phyloP scores from a whole-genome alignment of 805 yeast species.

The Starmerella davenportii region DNA sequence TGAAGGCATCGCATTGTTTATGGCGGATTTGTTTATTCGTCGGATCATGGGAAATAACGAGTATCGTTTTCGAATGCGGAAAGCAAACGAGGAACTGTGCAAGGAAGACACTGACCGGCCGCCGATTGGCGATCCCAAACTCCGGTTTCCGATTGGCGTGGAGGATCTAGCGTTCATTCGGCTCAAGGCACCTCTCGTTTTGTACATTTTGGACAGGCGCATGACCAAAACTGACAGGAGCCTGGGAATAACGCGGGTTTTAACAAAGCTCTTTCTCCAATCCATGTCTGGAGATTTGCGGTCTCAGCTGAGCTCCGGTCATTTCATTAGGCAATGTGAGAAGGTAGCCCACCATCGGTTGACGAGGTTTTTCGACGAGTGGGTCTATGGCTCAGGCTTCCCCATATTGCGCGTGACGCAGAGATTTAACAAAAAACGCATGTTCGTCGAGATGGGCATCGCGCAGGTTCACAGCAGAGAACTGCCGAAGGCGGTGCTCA shows the following conservation, averaged over 20 bases:
- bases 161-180: slow-evolving; percentile 50
- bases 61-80: slow-evolving; percentile 51
- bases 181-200: slow-evolving; percentile 69
- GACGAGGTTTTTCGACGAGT: slow-evolving; percentile 72
- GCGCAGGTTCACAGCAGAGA: slow-evolving; percentile 57
- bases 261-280: slow-evolving; percentile 79
- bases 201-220: slow-evolving; percentile 69
- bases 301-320: slow-evolving; percentile 59
- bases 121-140: slow-evolving; percentile 59
- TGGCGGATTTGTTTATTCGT: slow-evolving; percentile 56
- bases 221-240: slow-evolving; percentile 94
- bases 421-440: slow-evolving; percentile 79
- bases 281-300: slow-evolving; percentile 88
- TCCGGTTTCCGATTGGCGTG: slow-evolving; percentile 44
- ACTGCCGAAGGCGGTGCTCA: slow-evolving; percentile 20
- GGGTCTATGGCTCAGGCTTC: slow-evolving; percentile 80
- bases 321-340: slow-evolving; percentile 87
- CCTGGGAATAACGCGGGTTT: slow-evolving; percentile 75
- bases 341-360: slow-evolving; percentile 75
- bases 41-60: slow-evolving; percentile 71
- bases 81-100: slow-evolving; percentile 46
- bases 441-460: slow-evolving; percentile 86
- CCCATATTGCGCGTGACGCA: slow-evolving; percentile 83
- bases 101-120: slow-evolving; percentile 59
- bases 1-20: slow-evolving; percentile 64